Base-by-base conservation (phyloP, 148 eudicot species). In the Euryodendron excelsum region DNA sequence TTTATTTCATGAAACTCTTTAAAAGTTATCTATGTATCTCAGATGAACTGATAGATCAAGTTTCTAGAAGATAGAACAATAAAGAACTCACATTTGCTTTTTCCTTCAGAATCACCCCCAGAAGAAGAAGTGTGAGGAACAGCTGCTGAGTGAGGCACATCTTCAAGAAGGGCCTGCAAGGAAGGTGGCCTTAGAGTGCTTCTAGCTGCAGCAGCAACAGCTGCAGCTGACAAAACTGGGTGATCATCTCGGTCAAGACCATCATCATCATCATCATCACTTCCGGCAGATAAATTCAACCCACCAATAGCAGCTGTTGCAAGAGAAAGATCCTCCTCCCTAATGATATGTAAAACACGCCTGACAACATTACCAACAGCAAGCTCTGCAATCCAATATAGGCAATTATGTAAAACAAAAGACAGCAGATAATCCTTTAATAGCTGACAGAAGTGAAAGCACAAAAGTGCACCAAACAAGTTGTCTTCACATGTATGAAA, bases 21-120 rank as follows among this genome's bases (percentile, higher is more conserved):
- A n/a, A n/a, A n/a, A n/a, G n/a, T n/a, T n/a, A n/a, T n/a, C n/a
- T n/a, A n/a, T n/a, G n/a, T n/a, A n/a, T n/a, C n/a, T n/a, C n/a
- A n/a, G n/a, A n/a, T n/a, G n/a, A n/a, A n/a, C n/a, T n/a, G n/a
- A n/a, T n/a, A n/a, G n/a, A 33, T 1, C 9, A 34, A 69, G 34
- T 36, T 27, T 37, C 8, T 31, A 34, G 50, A 64, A n/a, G 20
- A 55, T 31, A 20, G 20, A 79, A 67, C 15, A 48, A 50, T 34
- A n/a, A 76, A 79, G 67, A 81, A 80, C 96, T 82, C 80, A 94
- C 97, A 92, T 90, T 89, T 92, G 87, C 91, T 94, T 86, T 88
- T 94, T 80, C 93, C 97, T 81, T 94, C 98, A 78, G 98, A 92
- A 85, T 94, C 98, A 77, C 93, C 97, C 8, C 93, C 98, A 75